Conservation (phyloP, 1,284 basidiomycete species). For the Bothia castanella region DNA sequence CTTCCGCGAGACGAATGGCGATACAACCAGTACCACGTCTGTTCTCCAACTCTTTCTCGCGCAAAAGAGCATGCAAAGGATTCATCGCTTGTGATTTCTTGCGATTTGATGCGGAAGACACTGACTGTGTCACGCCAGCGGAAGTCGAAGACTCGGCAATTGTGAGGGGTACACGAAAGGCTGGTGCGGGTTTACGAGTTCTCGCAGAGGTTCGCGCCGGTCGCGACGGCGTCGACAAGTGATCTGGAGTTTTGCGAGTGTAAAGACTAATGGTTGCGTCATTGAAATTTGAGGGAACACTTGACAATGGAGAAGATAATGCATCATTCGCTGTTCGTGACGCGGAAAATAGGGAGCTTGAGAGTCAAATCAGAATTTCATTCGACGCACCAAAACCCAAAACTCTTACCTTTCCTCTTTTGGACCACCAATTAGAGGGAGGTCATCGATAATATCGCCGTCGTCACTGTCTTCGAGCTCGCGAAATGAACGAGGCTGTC, state of each 20-base stretch:
- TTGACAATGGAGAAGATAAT: conserved; percentile 29
- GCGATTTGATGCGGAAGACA: conserved; percentile 2
- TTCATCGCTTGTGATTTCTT: conserved; percentile 35
- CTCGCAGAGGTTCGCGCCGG: conserved; percentile 14
- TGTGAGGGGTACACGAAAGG: conserved; percentile 14
- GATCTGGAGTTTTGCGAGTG: neutral
- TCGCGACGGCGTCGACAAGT: conserved; percentile 3
- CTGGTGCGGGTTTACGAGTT: conserved; percentile 13
- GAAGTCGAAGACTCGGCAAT: conserved; percentile 7
- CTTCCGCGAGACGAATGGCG: conserved; percentile 46
- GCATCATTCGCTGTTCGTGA: neutral
- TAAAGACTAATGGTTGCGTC: neutral
- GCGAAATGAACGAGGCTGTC: conserved; percentile 37
- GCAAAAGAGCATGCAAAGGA: conserved; percentile 52
- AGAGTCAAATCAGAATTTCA: neutral
- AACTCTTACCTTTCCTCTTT: conserved; percentile 22
- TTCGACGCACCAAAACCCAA: neutral
- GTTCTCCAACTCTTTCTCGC: conserved; percentile 47
- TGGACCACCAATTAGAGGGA: conserved; percentile 16
- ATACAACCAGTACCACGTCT: conserved; percentile 42
- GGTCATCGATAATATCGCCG: conserved; percentile 35
- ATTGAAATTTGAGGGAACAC: conserved; percentile 14
- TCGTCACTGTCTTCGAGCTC: conserved; percentile 52
- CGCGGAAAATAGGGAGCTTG: conserved; percentile 8
- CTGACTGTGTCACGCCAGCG: neutral